Evolutionary conservation across 2,329 filamentous ascomycete species (phyloP), one percentile per base, ranked within the genome.

Genomic region (Lecanicillium sp.): DNA sequence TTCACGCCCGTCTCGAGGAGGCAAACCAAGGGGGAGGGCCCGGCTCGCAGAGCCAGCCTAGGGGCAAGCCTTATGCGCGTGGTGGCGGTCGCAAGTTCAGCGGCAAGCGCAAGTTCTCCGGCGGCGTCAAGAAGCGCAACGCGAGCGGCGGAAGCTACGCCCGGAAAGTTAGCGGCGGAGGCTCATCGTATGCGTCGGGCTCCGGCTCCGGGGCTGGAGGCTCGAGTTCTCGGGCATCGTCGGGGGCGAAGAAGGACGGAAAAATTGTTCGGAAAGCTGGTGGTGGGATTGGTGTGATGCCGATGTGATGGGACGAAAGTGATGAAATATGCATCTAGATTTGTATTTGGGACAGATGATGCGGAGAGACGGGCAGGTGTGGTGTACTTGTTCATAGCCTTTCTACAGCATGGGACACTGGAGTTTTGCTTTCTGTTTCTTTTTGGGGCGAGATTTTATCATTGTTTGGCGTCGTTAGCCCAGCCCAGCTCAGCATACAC

Each of bases 201-300:
- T 52, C 52, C 4, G 54, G 58, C 4, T 40, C 21, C 12, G 48
- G 42, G 9, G 45, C 40, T 17, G 36, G 38, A 6, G 30, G 45
- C 9, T 20, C 39, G 14, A 21, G 42, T 20, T 10, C 36, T 4
- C 45, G 41, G 14, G 36, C 26, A 21, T 5, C 27, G 36, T 52
- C 20, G 47, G 54, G 15, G 42, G 54, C 26, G 62, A 58, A 56
- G 52, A 55, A 48, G 56, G 48, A 62, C 19, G 55, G 56, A 8
- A 65, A 60, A 54, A 53, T 61, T 15, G 56, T 59, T 10, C 63
- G 59, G 54, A 71, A 65, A 54, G 58, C 60, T 17, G 58, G 59
- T 3, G 59, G 63, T 5, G 58, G 59, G 12, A 70, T 71, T 43
- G 65, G 62, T 14, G 37, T 67, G 39, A 70, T 70, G 67, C 66